Percentiles rank a stretch among this genome's conserved stretches.
Conservation (phyloP, 2,329 filamentous ascomycete genomes). For the Chaetomiaceae sp. region DNA sequence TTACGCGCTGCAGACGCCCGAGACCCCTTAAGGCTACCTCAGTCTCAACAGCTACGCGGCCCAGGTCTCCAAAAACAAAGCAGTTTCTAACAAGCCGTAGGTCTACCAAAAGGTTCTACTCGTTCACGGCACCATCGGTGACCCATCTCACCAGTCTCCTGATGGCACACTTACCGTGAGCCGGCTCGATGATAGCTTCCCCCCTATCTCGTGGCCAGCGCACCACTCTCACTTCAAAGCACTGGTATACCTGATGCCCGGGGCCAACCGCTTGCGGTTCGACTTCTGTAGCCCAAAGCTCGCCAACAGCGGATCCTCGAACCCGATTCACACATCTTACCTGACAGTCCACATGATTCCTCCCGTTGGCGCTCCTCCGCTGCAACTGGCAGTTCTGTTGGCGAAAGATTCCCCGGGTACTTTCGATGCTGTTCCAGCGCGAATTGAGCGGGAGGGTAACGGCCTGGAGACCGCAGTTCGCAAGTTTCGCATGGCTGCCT, state of each 20-base stretch:
- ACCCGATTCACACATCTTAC: slow-evolving; percentile 71
- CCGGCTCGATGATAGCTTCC: slow-evolving; percentile 81
- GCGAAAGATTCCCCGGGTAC: slow-evolving; percentile 83
- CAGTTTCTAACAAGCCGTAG: slow-evolving; percentile 43
- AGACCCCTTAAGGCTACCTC: too few relatives aligned
- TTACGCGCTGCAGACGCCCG: slow-evolving; percentile 16
- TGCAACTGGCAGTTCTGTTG: slow-evolving; percentile 84
- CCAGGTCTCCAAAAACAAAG: too few relatives aligned
- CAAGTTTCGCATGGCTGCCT: slow-evolving; percentile 93
- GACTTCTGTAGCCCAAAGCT: slow-evolving; percentile 84
- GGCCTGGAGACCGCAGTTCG: slow-evolving; percentile 71
- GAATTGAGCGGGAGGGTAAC: slow-evolving; percentile 75
- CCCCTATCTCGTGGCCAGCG: slow-evolving; percentile 80
- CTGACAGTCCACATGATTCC: slow-evolving; percentile 84
- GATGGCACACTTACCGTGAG: slow-evolving; percentile 77
- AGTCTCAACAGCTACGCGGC: too few relatives aligned
- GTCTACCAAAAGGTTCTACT: slow-evolving; percentile 88
- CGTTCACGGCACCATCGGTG: slow-evolving; percentile 75
- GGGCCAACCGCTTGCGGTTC: slow-evolving; percentile 81
- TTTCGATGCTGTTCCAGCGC: slow-evolving; percentile 76
- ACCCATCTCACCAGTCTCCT: slow-evolving; percentile 60
- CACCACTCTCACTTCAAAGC: slow-evolving; percentile 88
- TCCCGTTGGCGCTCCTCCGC: slow-evolving; percentile 69
- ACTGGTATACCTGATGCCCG: slow-evolving; percentile 83
- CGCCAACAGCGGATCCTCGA: slow-evolving; percentile 61